Conservation (phyloP, 1,284 basidiomycete genomes). For the Ceratobasidium papillatum region DNA sequence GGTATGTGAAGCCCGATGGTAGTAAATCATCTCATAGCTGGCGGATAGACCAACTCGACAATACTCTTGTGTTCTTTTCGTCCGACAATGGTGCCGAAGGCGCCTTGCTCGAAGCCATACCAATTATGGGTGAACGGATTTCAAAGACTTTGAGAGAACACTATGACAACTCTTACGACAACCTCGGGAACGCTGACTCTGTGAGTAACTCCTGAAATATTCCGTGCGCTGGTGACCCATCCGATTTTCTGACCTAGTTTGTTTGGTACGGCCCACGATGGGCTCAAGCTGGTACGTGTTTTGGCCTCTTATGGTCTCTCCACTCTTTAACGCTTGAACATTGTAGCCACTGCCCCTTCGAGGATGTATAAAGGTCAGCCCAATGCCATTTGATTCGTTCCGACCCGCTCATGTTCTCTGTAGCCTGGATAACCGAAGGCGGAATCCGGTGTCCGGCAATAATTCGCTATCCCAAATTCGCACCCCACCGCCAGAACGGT, state of each 20-base stretch:
- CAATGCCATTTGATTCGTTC: no score
- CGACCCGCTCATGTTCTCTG: not conserved
- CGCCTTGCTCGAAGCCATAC: slow-evolving; percentile 7
- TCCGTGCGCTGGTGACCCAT: not conserved
- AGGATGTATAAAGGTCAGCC: slow-evolving; percentile 16
- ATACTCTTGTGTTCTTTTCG: slow-evolving; percentile 15
- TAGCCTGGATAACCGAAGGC: slow-evolving; percentile 23
- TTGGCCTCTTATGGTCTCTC: no score
- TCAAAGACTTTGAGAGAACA: slow-evolving; percentile 9
- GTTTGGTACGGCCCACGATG: slow-evolving; percentile 23
- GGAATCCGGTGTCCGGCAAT: slow-evolving; percentile 21
- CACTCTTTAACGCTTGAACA: not conserved
- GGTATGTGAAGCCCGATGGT: not conserved
- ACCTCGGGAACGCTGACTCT: slow-evolving; percentile 13
- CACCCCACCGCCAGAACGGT: slow-evolving; percentile 7
- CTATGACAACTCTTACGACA: slow-evolving; percentile 6
- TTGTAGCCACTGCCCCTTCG: slow-evolving; percentile 9
- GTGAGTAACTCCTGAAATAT: not conserved
- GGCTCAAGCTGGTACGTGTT: slow-evolving; percentile 3
- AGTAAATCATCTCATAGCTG: not conserved
- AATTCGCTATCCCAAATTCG: slow-evolving; percentile 5
- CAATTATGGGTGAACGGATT: slow-evolving; percentile 18
- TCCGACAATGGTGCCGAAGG: slow-evolving; percentile 24
- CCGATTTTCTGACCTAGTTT: not conserved
- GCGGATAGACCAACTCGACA: not conserved